phyloP scores from a whole-genome alignment of 1,284 basidiomycete genomes.

The Cronartium quercuum region DNA sequence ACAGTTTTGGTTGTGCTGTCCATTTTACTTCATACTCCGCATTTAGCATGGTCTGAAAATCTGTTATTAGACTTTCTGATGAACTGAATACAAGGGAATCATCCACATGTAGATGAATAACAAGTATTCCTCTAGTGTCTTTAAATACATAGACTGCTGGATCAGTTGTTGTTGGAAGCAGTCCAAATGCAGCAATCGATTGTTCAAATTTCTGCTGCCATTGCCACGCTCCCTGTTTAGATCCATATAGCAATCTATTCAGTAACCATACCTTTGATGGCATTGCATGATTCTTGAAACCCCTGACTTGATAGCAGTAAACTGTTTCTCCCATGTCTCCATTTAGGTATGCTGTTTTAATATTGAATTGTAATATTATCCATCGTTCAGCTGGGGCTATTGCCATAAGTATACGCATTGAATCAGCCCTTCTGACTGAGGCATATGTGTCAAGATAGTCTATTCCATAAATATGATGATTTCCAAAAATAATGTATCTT shows the following conservation, averaged over 20 bases:
- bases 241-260: neutral
- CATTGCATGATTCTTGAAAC: neutral
- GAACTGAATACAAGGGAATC: neutral
- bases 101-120: neutral
- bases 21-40: neutral
- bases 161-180: neutral
- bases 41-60: neutral
- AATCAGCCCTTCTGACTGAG: neutral
- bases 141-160: neutral
- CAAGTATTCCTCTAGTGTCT: neutral
- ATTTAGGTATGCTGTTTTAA: neutral
- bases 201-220: neutral
- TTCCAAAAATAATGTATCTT: slow-evolving; percentile 9
- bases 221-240: neutral
- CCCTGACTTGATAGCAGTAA: neutral
- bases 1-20: neutral
- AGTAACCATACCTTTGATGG: neutral
- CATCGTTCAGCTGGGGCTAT: neutral
- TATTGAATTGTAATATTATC: neutral
- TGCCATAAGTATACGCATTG: neutral
- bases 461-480: neutral
- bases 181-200: neutral
- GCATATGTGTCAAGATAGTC: slow-evolving; percentile 9
- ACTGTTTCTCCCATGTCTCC: neutral
- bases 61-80: neutral